Base-by-base conservation (phyloP, 345 rosid genomes). In the Hevea brasiliensis region DNA sequence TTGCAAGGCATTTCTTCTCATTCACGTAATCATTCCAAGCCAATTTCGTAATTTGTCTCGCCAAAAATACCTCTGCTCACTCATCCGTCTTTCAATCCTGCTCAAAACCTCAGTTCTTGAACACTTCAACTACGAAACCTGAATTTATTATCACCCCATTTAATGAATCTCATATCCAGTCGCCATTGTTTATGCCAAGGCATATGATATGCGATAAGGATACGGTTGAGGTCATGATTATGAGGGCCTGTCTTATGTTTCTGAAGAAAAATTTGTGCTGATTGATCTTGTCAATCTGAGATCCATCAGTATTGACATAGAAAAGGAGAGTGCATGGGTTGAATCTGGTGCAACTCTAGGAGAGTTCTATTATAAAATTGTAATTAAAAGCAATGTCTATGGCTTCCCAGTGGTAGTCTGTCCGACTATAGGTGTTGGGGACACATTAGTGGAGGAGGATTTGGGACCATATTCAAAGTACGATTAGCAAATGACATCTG, bases 101-200 rank as follows among this genome's bases (percentile, higher is more conserved):
- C 72, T 8, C 77, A 66, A 63, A 80, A 80, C 67, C 35, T 0
- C 17, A 75, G 80, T 76, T 80, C 54, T 65, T 67, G 1, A 80
- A 66, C 41, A 68, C 51, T 58, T 71, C 82, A 8, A 61, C 59
- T 6, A 10, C 32, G 4, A 71, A 71, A 61, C 74, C 74, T 32
- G 27, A 18, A 27, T 29, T 60, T n/a, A 71, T 71, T 50, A n/a
- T 60, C 56, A 71, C 67, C 24, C 74, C 74, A 47, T 23, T 45
- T 47, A 9, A 47, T 48, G 45, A 58, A 29, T 60, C 74, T 20
- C 67, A 60, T n/a, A 48, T 71, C 48, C 67, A 60, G 60, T 67
- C 47, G 57, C 45, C 58, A 32, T 71, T 24, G 7, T 61, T 48
- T 71, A 67, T 61, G 40, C 67, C 18, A 45, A 21, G 42, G 24